A percentile compares a stretch with the other conserved stretches of the same genome.
These are phyloP conservation scores for Apiospora aurea DNA, from an alignment of 2,329 filamentous ascomycete genomes.

Conservation along the genomic window DNA sequence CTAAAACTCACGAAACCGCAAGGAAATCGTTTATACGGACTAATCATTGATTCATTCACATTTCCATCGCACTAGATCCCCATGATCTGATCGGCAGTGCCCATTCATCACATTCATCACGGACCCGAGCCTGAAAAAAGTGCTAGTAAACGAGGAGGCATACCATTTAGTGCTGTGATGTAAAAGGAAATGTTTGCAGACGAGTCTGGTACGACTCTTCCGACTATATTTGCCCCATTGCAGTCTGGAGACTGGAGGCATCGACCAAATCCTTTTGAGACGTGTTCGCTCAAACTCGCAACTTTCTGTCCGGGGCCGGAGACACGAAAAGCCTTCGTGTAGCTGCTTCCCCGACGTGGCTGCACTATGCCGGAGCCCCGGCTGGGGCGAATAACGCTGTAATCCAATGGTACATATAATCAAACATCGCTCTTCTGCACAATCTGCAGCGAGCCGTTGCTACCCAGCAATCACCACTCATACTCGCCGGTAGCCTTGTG, in stretches of 20 bases:
- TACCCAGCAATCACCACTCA: slow-evolving; percentile 73
- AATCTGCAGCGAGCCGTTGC: neutral
- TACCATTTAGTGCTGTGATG: neutral
- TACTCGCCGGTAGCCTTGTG: slow-evolving; percentile 98
- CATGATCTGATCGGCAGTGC: neutral
- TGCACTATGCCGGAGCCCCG: neutral
- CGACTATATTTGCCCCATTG: neutral
- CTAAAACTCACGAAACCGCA: neutral
- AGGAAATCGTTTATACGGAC: neutral
- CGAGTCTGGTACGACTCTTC: neutral
- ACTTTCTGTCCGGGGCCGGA: neutral
- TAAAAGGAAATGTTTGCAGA: slow-evolving; percentile 9
- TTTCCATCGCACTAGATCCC: neutral
- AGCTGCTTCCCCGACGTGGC: neutral
- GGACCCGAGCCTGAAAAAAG: neutral
- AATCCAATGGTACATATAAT: slow-evolving; percentile 19
- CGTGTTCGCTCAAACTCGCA: neutral
- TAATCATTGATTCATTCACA: neutral
- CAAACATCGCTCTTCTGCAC: slow-evolving; percentile 10
- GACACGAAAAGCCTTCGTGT: neutral
- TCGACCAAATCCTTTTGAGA: neutral
- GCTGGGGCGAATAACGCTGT: neutral
- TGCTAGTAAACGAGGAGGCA: neutral
- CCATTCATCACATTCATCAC: neutral
- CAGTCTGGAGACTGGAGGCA: neutral